These are phyloP conservation scores for Leccinum fuscescens DNA, from an alignment of 1,284 basidiomycete species.

Conservation along the genomic window DNA sequence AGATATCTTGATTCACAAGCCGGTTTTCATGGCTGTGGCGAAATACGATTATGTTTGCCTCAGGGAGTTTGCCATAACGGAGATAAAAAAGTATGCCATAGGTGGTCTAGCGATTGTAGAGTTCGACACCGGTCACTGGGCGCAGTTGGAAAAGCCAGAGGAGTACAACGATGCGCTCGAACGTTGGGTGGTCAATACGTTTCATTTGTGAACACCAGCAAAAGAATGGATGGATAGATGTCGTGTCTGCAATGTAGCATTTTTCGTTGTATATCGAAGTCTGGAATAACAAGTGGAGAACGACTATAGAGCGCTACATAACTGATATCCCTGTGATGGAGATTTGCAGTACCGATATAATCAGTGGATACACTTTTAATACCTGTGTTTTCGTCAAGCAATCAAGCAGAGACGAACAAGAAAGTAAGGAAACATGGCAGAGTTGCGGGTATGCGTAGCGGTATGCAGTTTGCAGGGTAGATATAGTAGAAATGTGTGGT, in stretches of 20 bases:
- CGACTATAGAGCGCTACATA: not conserved
- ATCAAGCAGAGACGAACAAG: constrained; percentile 1
- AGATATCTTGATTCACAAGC: constrained; percentile 27
- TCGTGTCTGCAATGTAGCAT: constrained; percentile 4
- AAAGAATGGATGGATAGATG: not conserved
- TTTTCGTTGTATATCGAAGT: not conserved
- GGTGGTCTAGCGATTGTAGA: constrained; percentile 28
- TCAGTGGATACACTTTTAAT: constrained; percentile 21
- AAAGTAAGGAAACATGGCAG: not conserved
- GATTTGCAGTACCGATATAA: constrained; percentile 5
- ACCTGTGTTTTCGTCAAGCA: constrained; percentile 24
- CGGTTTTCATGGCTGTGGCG: constrained; percentile 32
- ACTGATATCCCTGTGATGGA: not conserved
- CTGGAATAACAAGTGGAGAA: not conserved
- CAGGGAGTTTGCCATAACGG: constrained; percentile 19
- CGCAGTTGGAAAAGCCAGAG: constrained; percentile 28
- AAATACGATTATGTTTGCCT: constrained; percentile 31
- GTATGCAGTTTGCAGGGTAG: constrained; percentile 11
- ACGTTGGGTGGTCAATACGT: constrained; percentile 25
- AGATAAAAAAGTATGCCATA: constrained; percentile 30
- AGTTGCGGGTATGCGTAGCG: constrained; percentile 3
- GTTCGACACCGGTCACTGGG: constrained; percentile 35
- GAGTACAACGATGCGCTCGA: constrained; percentile 33
- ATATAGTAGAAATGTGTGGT: constrained; percentile 5
- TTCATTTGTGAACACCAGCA: constrained; percentile 11